These are phyloP conservation scores for Rhizodiscina lignyota DNA, from an alignment of 495 filamentous ascomycete genomes.

Conservation along the genomic window DNA sequence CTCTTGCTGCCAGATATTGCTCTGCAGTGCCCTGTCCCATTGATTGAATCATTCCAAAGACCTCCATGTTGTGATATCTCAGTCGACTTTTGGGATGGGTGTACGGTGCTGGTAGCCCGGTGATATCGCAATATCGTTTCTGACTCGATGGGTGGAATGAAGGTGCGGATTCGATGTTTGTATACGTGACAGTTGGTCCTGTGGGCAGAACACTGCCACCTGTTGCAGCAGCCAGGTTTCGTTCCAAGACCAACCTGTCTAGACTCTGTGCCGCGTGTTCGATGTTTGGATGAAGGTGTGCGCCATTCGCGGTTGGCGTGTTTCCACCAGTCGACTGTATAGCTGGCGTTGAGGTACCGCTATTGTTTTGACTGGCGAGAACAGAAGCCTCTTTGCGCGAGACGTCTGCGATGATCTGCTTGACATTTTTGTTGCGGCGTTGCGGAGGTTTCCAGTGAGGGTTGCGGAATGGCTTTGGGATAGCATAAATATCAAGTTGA, in stretches of 20 bases:
- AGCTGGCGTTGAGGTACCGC: constrained; percentile 55
- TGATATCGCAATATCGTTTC: constrained; percentile 86
- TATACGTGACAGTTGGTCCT: constrained; percentile 65
- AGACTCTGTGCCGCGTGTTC: constrained; percentile 71
- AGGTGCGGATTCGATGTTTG: constrained; percentile 85
- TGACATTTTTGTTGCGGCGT: constrained; percentile 95
- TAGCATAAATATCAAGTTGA: constrained; percentile 66
- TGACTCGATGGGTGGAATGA: constrained; percentile 55
- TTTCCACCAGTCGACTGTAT: constrained; percentile 25
- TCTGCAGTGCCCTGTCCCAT: constrained; percentile 68
- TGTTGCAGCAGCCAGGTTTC: constrained; percentile 24
- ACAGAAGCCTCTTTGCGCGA: constrained; percentile 66
- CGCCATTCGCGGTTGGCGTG: constrained; percentile 37
- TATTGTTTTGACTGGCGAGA: constrained; percentile 63
- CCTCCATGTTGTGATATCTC: constrained; percentile 76
- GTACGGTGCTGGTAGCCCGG: constrained; percentile 74
- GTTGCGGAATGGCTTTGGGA: constrained; percentile 77
- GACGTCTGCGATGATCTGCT: constrained; percentile 86
- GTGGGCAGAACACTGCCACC: constrained; percentile 7
- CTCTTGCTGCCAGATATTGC: constrained; percentile 72
- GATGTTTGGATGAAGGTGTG: constrained; percentile 41
- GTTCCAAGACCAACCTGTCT: constrained; percentile 72
- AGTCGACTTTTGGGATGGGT: constrained; percentile 86
- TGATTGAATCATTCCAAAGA: constrained; percentile 63
- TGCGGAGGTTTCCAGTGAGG: constrained; percentile 76